Conservation (phyloP, 2,329 filamentous ascomycete genomes). For the Verticillium klebahnii region DNA sequence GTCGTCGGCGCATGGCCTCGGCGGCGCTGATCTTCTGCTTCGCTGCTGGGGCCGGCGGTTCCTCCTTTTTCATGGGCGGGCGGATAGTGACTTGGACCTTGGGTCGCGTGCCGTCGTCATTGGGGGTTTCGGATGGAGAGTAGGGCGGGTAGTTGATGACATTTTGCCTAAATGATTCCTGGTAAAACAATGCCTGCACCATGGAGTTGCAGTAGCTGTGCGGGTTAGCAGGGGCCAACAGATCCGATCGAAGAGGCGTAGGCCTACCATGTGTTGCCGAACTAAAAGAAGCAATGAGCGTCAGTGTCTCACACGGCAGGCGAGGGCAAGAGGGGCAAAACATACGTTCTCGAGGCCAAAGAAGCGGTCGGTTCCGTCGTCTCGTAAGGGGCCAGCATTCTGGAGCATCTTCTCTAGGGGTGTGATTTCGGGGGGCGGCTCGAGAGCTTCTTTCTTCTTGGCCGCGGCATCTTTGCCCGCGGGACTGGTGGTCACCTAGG, state of each 20-base stretch:
- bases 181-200: conserved; percentile 95
- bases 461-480: conserved; percentile 40
- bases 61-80: conserved; percentile 47
- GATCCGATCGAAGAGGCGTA: not conserved
- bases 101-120: conserved; percentile 39
- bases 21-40: conserved; percentile 50
- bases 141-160: conserved; percentile 85
- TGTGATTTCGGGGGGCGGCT: conserved; percentile 53
- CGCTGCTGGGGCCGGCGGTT: conserved; percentile 27
- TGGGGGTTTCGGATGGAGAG: conserved; percentile 65
- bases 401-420: conserved; percentile 71
- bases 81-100: conserved; percentile 59
- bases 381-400: conserved; percentile 73
- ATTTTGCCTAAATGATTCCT: conserved; percentile 85
- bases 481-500: conserved; percentile 38
- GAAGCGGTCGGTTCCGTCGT: conserved; percentile 95
- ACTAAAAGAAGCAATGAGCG: conserved; percentile 47
- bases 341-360: conserved; percentile 97
- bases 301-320: conserved; percentile 26
- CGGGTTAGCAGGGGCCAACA: not conserved
- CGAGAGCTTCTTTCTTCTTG: conserved; percentile 57
- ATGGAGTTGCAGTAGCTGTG: conserved; percentile 96
- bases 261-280: conserved; percentile 91
- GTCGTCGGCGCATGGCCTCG: conserved; percentile 53
- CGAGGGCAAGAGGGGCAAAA: conserved; percentile 15